A percentile compares a stretch with the other conserved stretches of the same genome.
phyloP scores from a whole-genome alignment of 2,329 filamentous ascomycete species.

The Fusarium lateritium region DNA sequence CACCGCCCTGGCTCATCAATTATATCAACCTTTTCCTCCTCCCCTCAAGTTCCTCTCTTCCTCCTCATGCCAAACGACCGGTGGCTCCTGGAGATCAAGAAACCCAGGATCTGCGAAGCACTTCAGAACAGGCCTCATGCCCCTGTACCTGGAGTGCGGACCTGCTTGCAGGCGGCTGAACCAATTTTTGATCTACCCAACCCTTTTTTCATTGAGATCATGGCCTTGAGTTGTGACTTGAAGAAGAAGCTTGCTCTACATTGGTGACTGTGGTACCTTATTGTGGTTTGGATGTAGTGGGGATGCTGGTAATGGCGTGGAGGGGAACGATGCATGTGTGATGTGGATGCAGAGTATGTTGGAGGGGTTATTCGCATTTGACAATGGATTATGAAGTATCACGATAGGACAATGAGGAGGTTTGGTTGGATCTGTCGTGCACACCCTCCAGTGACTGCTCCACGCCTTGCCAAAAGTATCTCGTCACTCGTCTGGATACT shows the following conservation, averaged over 20 bases:
- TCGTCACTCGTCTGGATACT: conserved; percentile 6
- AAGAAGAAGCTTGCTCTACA: conserved; percentile 33
- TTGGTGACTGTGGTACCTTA: background rate
- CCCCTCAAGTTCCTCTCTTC: conserved; percentile 1
- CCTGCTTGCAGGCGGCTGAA: conserved; percentile 14
- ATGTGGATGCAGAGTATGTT: rapidly evolving
- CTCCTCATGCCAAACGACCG: conserved; percentile 17
- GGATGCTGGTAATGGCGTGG: background rate
- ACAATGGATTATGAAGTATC: rapidly evolving
- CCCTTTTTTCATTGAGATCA: conserved; percentile 42
- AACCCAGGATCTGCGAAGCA: conserved; percentile 28
- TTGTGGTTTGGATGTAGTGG: background rate
- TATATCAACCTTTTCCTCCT: conserved; percentile 15
- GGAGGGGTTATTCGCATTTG: rapidly evolving
- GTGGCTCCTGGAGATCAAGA: conserved; percentile 28
- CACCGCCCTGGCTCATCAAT: conserved; percentile 14
- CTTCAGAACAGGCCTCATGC: background rate
- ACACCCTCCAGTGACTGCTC: background rate
- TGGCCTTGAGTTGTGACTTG: conserved; percentile 35
- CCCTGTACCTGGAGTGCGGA: background rate
- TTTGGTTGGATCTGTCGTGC: background rate
- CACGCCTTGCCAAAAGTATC: background rate
- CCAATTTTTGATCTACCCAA: conserved; percentile 34
- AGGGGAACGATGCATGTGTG: background rate
- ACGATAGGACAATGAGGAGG: background rate